Evolutionary conservation across 305 asterid genomes (phyloP).

Genomic region (Fraxinus dipetala): DNA sequence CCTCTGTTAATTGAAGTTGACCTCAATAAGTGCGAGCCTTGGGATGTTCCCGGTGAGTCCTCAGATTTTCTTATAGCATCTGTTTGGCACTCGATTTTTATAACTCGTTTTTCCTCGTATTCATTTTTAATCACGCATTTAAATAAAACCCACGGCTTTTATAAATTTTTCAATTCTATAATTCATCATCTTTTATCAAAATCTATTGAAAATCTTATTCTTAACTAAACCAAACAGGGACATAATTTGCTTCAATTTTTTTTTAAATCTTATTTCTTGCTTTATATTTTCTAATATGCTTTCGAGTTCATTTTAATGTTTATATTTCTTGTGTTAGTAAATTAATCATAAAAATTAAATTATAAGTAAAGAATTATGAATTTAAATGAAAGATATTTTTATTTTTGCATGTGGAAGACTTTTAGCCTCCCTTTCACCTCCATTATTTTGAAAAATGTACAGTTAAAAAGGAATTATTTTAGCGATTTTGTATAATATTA

Average conservation of each 20-base stretch:
- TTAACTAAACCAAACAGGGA: too few species aligned
- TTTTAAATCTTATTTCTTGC: background rate
- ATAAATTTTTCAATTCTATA: too few species aligned
- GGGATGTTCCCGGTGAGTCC: conserved; percentile 80
- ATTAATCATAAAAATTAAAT: background rate
- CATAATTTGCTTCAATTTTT: background rate
- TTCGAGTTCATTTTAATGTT: background rate
- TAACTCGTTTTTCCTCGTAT: background rate
- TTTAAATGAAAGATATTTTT: background rate
- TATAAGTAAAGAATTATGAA: background rate
- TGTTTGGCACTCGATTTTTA: background rate
- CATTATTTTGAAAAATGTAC: too few species aligned
- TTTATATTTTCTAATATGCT: background rate
- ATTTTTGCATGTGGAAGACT: background rate
- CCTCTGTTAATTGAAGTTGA: conserved; percentile 70
- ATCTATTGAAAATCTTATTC: too few species aligned
- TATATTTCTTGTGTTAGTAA: background rate
- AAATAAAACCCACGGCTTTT: too few species aligned
- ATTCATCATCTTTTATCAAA: background rate
- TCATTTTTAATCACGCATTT: background rate
- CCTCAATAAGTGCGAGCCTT: conserved; percentile 84
- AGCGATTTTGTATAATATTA: too few species aligned
- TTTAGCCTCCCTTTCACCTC: background rate
- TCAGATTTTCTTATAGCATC: background rate
- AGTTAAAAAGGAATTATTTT: too few species aligned